Evolutionary conservation across 148 eudicot genomes (phyloP).

Genomic region (Chenopodium quinoa): DNA sequence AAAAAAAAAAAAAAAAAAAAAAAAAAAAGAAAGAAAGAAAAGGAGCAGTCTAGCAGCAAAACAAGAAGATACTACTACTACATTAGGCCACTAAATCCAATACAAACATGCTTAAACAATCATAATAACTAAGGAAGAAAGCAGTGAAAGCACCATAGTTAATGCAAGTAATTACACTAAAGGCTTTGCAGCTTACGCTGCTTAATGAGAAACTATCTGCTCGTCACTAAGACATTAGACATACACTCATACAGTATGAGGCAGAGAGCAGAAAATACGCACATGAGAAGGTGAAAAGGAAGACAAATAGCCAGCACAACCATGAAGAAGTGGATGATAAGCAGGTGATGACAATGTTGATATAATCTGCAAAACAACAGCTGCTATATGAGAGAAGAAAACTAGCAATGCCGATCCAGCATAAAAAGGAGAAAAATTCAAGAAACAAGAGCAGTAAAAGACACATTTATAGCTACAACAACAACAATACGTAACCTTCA

Average conservation of each 20-base stretch:
- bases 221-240: background rate
- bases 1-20: background rate
- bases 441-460: background rate
- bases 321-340: slow-evolving; percentile 65
- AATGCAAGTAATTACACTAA: background rate
- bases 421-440: background rate
- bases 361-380: slow-evolving; percentile 58
- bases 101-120: background rate
- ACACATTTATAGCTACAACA: background rate
- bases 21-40: background rate
- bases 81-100: background rate
- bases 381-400: slow-evolving; percentile 18
- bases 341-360: slow-evolving; percentile 57
- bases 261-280: slow-evolving; percentile 30
- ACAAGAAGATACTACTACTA: background rate
- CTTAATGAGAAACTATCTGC: background rate
- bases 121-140: background rate
- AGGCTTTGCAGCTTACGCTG: slow-evolving; percentile 2
- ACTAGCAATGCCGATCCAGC: background rate
- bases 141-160: background rate
- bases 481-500: slow-evolving; percentile 46
- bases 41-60: background rate
- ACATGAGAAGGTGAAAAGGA: slow-evolving; percentile 81
- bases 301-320: slow-evolving; percentile 75
- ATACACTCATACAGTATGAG: background rate